Base-by-base conservation (phyloP, 2,329 filamentous ascomycete genomes). In the Pseudogymnoascus sp. region DNA sequence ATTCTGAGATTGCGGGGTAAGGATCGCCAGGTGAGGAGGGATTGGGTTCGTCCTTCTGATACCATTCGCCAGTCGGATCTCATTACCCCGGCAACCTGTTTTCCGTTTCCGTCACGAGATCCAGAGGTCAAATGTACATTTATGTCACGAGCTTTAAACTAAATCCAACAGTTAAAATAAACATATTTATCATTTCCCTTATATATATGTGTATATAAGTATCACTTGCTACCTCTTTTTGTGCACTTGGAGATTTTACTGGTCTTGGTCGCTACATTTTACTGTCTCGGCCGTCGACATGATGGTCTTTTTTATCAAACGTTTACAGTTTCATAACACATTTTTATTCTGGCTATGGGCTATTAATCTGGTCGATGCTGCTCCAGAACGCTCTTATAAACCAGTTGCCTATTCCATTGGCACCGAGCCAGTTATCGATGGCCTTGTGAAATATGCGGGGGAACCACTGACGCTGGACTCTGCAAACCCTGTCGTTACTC, bases 401-500 rank as follows among this genome's bases (percentile, higher is more conserved):
- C 45, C 45, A 3, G 45, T 52, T 18, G 45, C 45, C 15, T 52
- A 52, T 52, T 19, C 26, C 7, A 52, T 52, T 33, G 45, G 45
- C 45, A 52, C 45, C n/a, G 45, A 13, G 45, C 45, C 45, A 52
- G 45, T 52, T 30, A 52, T 52, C 19, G 26, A 52, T 18, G 45
- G 45, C 45, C 45, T 52, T 30, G 15, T 30, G 23, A 52, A 52
- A 33, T 52, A 52, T 33, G 45, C 45, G 5, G 45, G 45, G 26
- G 45, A 19, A 3, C 45, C 45, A 52, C 45, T 52, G 26, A 30
- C 18, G n/a, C 45, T 52, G 45, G 45, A 52, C 45, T 26, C 45
- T 12, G 23, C 45, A 30, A 52, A 52, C 13, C 62, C 62, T 15
- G 28, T 62, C n/a, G 28, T 58, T 3, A 71, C 69, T 0, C 48